These are phyloP conservation scores for Apostasia ramifera DNA, from an alignment of 106 monocot genomes.

Conservation along the genomic window DNA sequence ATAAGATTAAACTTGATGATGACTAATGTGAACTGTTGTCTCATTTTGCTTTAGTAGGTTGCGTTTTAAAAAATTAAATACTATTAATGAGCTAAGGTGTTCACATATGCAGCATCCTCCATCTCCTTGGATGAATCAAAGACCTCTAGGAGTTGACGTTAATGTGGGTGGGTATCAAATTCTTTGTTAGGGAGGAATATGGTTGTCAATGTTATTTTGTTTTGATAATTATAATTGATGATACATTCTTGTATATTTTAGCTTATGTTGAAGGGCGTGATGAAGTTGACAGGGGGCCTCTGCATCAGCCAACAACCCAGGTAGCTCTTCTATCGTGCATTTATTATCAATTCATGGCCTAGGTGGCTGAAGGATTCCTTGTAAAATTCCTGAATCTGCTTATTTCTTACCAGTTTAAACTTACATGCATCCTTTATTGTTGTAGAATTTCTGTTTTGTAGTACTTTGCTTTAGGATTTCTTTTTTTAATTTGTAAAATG, in stretches of 20 bases:
- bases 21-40: too few species aligned
- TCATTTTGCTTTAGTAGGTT: too few species aligned
- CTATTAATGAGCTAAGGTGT: neutral
- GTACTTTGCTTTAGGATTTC: too few species aligned
- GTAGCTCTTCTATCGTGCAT: slow-evolving; percentile 16
- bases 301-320: slow-evolving; percentile 66
- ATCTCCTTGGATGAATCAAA: slow-evolving; percentile 86
- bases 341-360: neutral
- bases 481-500: too few species aligned
- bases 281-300: slow-evolving; percentile 66
- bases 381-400: neutral
- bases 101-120: slow-evolving; percentile 62
- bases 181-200: neutral
- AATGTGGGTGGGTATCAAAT: slow-evolving; percentile 79
- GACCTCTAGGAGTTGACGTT: slow-evolving; percentile 96
- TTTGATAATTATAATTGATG: neutral
- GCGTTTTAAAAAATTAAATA: too few species aligned
- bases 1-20: too few species aligned
- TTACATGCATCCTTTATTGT: too few species aligned
- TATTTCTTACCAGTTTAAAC: too few species aligned
- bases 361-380: neutral
- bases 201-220: neutral
- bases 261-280: slow-evolving; percentile 92
- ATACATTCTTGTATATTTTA: slow-evolving; percentile 13
- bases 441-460: too few species aligned